phyloP scores from a whole-genome alignment of 108 stramenopile species.

The Nitzschia inconspicua region DNA sequence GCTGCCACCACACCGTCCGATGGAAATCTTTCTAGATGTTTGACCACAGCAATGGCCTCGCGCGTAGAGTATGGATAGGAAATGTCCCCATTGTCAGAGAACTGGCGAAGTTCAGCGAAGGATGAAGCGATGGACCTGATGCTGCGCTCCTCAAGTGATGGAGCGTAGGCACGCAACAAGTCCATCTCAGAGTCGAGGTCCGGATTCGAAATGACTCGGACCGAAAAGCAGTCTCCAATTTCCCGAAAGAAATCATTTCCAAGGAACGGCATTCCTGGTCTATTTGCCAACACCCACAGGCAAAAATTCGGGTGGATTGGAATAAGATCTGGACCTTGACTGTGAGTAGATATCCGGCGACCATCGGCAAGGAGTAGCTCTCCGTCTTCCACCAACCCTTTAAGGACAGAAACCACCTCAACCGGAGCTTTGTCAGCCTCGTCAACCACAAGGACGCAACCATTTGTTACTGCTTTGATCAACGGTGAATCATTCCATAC shows the following conservation, averaged over 20 bases:
- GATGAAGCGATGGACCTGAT: slow-evolving; percentile 48
- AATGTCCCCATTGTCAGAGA: slow-evolving; percentile 58
- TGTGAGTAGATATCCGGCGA: slow-evolving; percentile 32
- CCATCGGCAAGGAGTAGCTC: slow-evolving; percentile 82
- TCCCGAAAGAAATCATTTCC: slow-evolving; percentile 82
- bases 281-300: slow-evolving; percentile 82
- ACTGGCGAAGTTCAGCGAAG: slow-evolving; percentile 68
- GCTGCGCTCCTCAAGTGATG: slow-evolving; percentile 30
- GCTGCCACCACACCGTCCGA: slow-evolving; percentile 61
- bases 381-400: slow-evolving; percentile 87
- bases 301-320: slow-evolving; percentile 74
- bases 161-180: slow-evolving; percentile 66
- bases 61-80: slow-evolving; percentile 78
- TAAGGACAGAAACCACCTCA: slow-evolving; percentile 83
- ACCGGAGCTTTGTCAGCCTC: slow-evolving; percentile 92
- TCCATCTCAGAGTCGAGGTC: slow-evolving; percentile 59
- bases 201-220: slow-evolving; percentile 51
- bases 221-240: slow-evolving; percentile 78
- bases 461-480: slow-evolving; percentile 68
- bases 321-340: slow-evolving; percentile 29
- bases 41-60: slow-evolving; percentile 80
- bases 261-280: slow-evolving; percentile 86
- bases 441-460: slow-evolving; percentile 80
- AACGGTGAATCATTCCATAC: slow-evolving; percentile 81
- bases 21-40: slow-evolving; percentile 79